A percentile compares a stretch with the other conserved stretches of the same genome.
These are phyloP conservation scores for Hydrangea macrophylla DNA, from an alignment of 148 eudicot species.

Conservation along the genomic window DNA sequence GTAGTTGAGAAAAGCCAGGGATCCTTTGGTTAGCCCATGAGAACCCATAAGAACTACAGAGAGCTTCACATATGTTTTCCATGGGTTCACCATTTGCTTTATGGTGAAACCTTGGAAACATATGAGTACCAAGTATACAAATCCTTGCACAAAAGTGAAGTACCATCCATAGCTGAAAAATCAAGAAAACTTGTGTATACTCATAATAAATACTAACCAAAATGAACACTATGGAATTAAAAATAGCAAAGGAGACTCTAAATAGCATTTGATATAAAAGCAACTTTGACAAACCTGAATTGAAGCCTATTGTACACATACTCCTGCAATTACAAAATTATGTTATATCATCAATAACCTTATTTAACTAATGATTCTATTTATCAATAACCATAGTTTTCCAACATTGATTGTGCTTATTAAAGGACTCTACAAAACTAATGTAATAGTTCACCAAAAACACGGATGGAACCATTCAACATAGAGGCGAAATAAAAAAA, in stretches of 20 bases:
- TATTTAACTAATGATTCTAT: background rate
- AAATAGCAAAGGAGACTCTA: background rate
- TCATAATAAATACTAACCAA: background rate
- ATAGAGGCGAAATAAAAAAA: background rate
- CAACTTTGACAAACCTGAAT: slow-evolving; percentile 47
- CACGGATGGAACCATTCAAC: background rate
- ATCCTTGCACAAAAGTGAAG: slow-evolving; percentile 79
- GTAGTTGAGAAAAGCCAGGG: slow-evolving; percentile 75
- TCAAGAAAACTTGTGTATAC: background rate
- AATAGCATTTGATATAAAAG: background rate
- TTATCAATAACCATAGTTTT: background rate
- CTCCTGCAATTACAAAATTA: slow-evolving; percentile 52
- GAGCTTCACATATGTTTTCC: slow-evolving; percentile 74
- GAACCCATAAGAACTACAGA: slow-evolving; percentile 84
- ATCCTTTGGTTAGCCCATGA: slow-evolving; percentile 80
- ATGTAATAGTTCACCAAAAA: background rate
- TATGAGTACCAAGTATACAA: slow-evolving; percentile 62
- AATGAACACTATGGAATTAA: background rate
- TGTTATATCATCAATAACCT: background rate
- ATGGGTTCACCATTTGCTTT: slow-evolving; percentile 85
- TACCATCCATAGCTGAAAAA: slow-evolving; percentile 76
- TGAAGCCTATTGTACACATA: slow-evolving; percentile 79
- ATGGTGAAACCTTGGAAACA: slow-evolving; percentile 71
- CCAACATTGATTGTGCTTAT: background rate
- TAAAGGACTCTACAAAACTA: background rate